These are phyloP conservation scores for Aegilops speltoides DNA, from an alignment of 176 grass and related monocot genomes.

Conservation along the genomic window DNA sequence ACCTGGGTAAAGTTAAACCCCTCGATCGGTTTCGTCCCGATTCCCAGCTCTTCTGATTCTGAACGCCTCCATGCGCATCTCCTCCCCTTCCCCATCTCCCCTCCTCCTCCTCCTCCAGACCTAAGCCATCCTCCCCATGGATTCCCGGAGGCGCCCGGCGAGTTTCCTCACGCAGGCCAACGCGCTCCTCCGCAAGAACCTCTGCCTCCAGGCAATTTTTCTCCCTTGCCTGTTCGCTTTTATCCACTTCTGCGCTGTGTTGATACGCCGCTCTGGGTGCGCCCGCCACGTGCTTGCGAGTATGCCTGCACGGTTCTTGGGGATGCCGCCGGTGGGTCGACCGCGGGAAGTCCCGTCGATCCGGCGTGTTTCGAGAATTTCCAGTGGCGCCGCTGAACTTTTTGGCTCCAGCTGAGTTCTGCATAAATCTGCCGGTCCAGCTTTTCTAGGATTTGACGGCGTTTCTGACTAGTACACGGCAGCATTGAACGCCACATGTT, in stretches of 20 bases:
- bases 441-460: background rate
- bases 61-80: slow-evolving; percentile 9
- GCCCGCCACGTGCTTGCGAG: slow-evolving; percentile 18
- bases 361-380: background rate
- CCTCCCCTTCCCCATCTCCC: background rate
- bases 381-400: background rate
- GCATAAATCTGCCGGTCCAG: background rate
- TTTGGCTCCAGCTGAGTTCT: background rate
- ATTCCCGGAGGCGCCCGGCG: slow-evolving; percentile 29
- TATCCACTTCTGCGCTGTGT: background rate
- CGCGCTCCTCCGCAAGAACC: slow-evolving; percentile 63
- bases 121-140: slow-evolving; percentile 18
- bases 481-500: background rate
- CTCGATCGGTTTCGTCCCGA: background rate
- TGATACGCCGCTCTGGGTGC: background rate
- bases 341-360: background rate
- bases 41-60: background rate
- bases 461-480: background rate
- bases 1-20: background rate
- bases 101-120: background rate
- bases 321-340: background rate
- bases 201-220: slow-evolving; percentile 49
- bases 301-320: slow-evolving; percentile 4
- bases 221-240: background rate
- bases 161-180: slow-evolving; percentile 53